Conservation (phyloP, 2,329 filamentous ascomycete genomes). For the Thermoascus crustaceus region DNA sequence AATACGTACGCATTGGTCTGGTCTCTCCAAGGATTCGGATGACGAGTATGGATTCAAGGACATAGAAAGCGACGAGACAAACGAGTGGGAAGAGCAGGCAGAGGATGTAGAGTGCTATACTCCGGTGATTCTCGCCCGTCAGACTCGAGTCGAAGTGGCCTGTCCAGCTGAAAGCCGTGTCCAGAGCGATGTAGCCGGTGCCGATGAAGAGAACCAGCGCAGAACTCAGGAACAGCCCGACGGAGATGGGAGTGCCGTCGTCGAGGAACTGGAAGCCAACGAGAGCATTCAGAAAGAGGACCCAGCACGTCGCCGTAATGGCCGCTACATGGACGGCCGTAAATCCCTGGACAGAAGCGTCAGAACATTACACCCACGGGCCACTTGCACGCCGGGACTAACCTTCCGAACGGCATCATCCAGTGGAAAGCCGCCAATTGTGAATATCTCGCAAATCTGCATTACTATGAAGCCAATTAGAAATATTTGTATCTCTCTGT, state of each 20-base stretch:
- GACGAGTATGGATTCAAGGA: slow-evolving; percentile 76
- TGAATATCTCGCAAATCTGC: slow-evolving; percentile 93
- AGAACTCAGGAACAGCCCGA: slow-evolving; percentile 66
- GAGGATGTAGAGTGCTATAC: slow-evolving; percentile 84
- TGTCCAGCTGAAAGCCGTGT: slow-evolving; percentile 84
- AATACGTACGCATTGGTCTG: slow-evolving; percentile 68
- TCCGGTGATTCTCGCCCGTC: slow-evolving; percentile 51
- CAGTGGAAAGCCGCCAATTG: slow-evolving; percentile 80
- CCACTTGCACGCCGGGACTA: slow-evolving; percentile 40
- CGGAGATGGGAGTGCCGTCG: slow-evolving; percentile 78
- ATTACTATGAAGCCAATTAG: slow-evolving; percentile 78
- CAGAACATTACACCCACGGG: not conserved
- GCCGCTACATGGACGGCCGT: slow-evolving; percentile 83
- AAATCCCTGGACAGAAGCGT: slow-evolving; percentile 55
- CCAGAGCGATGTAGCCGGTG: slow-evolving; percentile 89
- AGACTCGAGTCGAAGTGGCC: slow-evolving; percentile 61
- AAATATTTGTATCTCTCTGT: slow-evolving; percentile 93
- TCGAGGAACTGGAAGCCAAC: slow-evolving; percentile 92
- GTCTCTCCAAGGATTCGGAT: slow-evolving; percentile 77
- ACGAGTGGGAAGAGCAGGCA: slow-evolving; percentile 86
- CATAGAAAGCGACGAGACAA: slow-evolving; percentile 80
- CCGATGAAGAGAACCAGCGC: slow-evolving; percentile 69
- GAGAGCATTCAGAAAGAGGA: slow-evolving; percentile 81
- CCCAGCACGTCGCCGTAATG: slow-evolving; percentile 81
- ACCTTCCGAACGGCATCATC: slow-evolving; percentile 55